Base-by-base conservation (phyloP, 176 grass and related monocot genomes). In the Puya raimondii region DNA sequence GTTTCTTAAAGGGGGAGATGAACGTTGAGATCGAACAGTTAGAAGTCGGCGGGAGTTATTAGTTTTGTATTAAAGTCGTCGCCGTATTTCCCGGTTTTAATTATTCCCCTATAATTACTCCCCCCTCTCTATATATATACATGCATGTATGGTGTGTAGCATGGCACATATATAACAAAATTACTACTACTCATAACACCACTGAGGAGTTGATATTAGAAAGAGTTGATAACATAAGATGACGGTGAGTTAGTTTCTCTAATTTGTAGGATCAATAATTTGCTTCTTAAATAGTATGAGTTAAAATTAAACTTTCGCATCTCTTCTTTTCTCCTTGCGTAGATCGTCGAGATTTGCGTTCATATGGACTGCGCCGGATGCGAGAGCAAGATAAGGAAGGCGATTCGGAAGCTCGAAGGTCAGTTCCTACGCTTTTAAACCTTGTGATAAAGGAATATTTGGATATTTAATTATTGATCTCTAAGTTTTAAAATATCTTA, bases 271-370 rank as follows among this genome's bases (percentile, higher is more conserved):
- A 53, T 53, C 51, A 53, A 10, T 0, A 53, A 53, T 14, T 58
- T 58, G 16, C 8, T 4, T 59, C 20, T 59, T 58, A 12, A 12
- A 58, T 58, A 17, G 15, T 12, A 58, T 58, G 15, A 12, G 13
- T 58, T 17, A n/a, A 58, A 2, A 26, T 26, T 26, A 26, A 26
- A 20, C n/a, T 2, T 59, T 18, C 20, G 54, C 5, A 16, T 54
- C 52, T 15, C 10, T 59, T 21, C n/a, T 1, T 14, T 57, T 57
- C 53, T 18, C 17, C 20, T 17, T 9, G 56, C 13, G 11, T 51
- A 92, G 92, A 86, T 92, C 12, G 86, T 92, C 59, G 93, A 96
- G 81, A 85, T 96, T 81, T 79, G 84, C 73, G 93, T 96, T 77
- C 88, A 96, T 68, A 92, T 96, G 86, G 86, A 91, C 21, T 96